These are phyloP conservation scores for Solanum ossicruentum DNA, from an alignment of 257 asterid species.

Conservation along the genomic window DNA sequence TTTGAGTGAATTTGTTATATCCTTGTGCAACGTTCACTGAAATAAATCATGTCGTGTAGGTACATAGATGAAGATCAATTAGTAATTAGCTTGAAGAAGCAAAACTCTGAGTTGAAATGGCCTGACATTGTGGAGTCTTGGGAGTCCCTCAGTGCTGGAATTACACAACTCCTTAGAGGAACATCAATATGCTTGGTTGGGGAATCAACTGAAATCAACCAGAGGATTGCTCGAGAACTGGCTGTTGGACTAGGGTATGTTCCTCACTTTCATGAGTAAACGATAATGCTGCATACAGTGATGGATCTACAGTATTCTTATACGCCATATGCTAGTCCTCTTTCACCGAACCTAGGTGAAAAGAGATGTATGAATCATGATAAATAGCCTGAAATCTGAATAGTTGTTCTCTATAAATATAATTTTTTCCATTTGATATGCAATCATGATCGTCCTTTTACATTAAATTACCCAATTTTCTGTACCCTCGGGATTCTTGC, in stretches of 20 bases:
- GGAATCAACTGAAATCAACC: slow-evolving; percentile 76
- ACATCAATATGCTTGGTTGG: slow-evolving; percentile 80
- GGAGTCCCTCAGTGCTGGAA: slow-evolving; percentile 78
- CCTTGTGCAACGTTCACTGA: background rate
- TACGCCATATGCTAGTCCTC: background rate
- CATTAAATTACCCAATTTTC: background rate
- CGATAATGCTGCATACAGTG: background rate
- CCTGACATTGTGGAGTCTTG: slow-evolving; percentile 93
- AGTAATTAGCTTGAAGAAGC: slow-evolving; percentile 81
- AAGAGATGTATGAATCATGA: background rate
- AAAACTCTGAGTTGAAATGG: slow-evolving; percentile 69
- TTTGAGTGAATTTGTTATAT: background rate
- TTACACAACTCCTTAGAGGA: slow-evolving; percentile 62
- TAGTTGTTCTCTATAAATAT: background rate
- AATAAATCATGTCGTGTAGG: slow-evolving; percentile 28
- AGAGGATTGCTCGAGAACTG: slow-evolving; percentile 72
- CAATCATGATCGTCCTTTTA: background rate
- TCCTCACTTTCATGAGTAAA: slow-evolving; percentile 1
- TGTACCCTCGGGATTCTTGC: background rate
- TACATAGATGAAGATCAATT: slow-evolving; percentile 74
- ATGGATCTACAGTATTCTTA: background rate
- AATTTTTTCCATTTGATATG: background rate
- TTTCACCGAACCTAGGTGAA: background rate
- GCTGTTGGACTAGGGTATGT: slow-evolving; percentile 86
- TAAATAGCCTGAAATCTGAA: background rate